A percentile compares a stretch with the other conserved stretches of the same genome.
Conservation (phyloP, 2,329 filamentous ascomycete genomes). For the Meredithiella fracta region DNA sequence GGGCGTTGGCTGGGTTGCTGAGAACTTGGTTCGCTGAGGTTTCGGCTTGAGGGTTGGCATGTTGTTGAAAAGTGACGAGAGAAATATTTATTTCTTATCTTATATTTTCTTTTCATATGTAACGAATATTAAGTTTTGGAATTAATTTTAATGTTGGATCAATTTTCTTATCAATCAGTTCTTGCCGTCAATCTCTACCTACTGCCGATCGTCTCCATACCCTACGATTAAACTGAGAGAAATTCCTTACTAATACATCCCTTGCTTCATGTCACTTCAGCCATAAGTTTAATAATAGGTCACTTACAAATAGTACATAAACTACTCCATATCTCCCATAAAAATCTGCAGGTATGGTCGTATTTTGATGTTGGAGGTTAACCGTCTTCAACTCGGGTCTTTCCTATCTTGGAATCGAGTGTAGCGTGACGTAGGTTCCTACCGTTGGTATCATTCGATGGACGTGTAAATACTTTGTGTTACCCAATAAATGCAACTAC, state of each 20-base stretch:
- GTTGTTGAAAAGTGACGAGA: not conserved
- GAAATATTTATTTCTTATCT: not conserved
- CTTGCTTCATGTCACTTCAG: too few relatives aligned
- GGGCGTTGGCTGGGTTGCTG: constrained; percentile 70
- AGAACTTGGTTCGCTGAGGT: constrained; percentile 88
- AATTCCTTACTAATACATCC: too few relatives aligned
- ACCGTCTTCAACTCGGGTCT: not conserved
- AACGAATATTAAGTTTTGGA: not conserved
- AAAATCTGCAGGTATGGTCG: not conserved
- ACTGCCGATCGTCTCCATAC: too few relatives aligned
- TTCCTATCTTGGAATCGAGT: not conserved
- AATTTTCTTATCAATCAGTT: not conserved
- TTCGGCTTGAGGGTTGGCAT: constrained; percentile 23
- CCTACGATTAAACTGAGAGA: too few relatives aligned
- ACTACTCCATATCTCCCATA: too few relatives aligned
- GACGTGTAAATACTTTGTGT: not conserved
- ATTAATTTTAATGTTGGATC: too few relatives aligned
- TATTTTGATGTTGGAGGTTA: not conserved
- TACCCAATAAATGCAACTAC: not conserved
- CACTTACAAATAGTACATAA: too few relatives aligned
- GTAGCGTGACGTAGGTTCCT: not conserved
- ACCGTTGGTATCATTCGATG: not conserved
- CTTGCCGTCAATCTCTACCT: too few relatives aligned
- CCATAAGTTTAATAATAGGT: too few relatives aligned
- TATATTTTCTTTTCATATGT: not conserved